These are phyloP conservation scores for Calonectria naviculata DNA, from an alignment of 2,329 filamentous ascomycete species.

Conservation along the genomic window DNA sequence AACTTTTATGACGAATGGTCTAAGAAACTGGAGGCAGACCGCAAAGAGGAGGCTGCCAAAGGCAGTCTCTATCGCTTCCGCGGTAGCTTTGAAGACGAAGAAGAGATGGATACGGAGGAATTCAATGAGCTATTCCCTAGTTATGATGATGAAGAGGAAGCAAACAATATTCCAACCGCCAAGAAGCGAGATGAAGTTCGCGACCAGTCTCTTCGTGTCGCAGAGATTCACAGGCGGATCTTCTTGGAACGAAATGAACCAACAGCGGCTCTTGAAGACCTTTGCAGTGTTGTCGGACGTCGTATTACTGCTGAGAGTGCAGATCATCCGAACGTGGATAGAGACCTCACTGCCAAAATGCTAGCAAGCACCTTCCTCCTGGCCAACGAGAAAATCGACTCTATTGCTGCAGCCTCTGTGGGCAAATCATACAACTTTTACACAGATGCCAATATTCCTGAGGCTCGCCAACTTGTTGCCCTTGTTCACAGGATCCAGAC, in stretches of 20 bases:
- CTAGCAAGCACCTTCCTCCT: slow-evolving; percentile 75
- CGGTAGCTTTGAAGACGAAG: slow-evolving; percentile 80
- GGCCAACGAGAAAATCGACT: slow-evolving; percentile 69
- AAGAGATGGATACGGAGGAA: slow-evolving; percentile 79
- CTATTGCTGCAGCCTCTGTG: slow-evolving; percentile 51
- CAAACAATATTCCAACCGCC: slow-evolving; percentile 45
- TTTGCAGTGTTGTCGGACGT: slow-evolving; percentile 57
- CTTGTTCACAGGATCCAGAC: slow-evolving; percentile 76
- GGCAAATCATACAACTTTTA: slow-evolving; percentile 84
- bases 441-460: slow-evolving; percentile 78
- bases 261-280: slow-evolving; percentile 53
- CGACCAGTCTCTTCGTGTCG: slow-evolving; percentile 69
- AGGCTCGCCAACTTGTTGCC: slow-evolving; percentile 78
- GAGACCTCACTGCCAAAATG: slow-evolving; percentile 61
- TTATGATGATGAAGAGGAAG: slow-evolving; percentile 67
- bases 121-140: slow-evolving; percentile 85
- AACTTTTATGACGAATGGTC: slow-evolving; percentile 85
- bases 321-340: slow-evolving; percentile 43
- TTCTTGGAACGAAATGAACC: slow-evolving; percentile 58
- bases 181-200: slow-evolving; percentile 57
- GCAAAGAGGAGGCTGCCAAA: slow-evolving; percentile 78
- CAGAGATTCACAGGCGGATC: slow-evolving; percentile 68
- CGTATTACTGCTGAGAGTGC: slow-evolving; percentile 45
- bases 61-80: slow-evolving; percentile 86
- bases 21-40: slow-evolving; percentile 79